Evolutionary conservation across 2,329 filamentous ascomycete genomes (phyloP).

Genomic region (Paecilomyces variotii): DNA sequence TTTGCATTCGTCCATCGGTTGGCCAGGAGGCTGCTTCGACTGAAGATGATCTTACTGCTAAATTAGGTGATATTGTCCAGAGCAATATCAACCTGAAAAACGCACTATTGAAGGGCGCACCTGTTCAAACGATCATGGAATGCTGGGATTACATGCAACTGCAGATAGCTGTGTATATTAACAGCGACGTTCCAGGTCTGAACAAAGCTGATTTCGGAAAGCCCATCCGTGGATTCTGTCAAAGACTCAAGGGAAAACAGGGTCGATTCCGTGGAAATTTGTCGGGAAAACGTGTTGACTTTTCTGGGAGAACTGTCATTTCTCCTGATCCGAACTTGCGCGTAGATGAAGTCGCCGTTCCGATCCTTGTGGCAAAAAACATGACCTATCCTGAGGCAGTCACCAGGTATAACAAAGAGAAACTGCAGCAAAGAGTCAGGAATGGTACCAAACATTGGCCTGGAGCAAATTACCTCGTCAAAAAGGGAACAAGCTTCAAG

Average conservation of each 20-base stretch:
- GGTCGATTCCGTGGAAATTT: slow-evolving; percentile 94
- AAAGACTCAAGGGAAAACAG: slow-evolving; percentile 93
- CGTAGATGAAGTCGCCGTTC: slow-evolving; percentile 90
- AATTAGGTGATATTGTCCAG: slow-evolving; percentile 92
- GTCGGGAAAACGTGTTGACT: slow-evolving; percentile 97
- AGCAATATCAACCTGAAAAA: slow-evolving; percentile 82
- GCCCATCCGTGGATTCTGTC: slow-evolving; percentile 85
- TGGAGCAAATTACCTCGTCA: slow-evolving; percentile 75
- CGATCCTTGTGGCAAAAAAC: slow-evolving; percentile 86
- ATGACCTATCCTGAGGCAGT: slow-evolving; percentile 91
- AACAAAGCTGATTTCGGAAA: slow-evolving; percentile 82
- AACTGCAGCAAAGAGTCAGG: slow-evolving; percentile 63
- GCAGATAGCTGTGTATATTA: slow-evolving; percentile 95
- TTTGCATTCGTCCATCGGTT: slow-evolving; percentile 89
- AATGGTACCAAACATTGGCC: slow-evolving; percentile 76
- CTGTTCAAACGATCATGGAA: slow-evolving; percentile 86
- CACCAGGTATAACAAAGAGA: slow-evolving; percentile 75
- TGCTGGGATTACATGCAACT: slow-evolving; percentile 97
- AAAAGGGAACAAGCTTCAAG: slow-evolving; percentile 62
- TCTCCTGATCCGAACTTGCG: slow-evolving; percentile 91
- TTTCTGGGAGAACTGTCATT: slow-evolving; percentile 95
- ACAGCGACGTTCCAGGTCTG: slow-evolving; percentile 90
- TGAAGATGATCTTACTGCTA: slow-evolving; percentile 93
- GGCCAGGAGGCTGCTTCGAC: slow-evolving; percentile 88
- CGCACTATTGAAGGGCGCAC: slow-evolving; percentile 72